These are phyloP conservation scores for Colletotrichum destructivum DNA, from an alignment of 2,329 filamentous ascomycete species.

Conservation along the genomic window DNA sequence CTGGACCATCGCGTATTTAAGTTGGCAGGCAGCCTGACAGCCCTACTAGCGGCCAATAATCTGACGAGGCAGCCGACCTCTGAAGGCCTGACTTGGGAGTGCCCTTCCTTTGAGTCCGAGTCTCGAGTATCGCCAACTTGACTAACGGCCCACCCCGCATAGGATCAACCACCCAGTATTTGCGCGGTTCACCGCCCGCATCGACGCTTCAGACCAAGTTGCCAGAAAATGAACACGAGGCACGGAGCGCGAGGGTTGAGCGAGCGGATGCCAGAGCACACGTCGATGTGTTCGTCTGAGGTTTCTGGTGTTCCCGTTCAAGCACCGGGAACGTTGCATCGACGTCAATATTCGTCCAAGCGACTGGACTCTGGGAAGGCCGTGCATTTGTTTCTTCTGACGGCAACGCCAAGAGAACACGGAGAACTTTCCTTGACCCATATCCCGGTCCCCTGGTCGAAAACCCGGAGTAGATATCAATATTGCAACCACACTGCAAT, in stretches of 20 bases:
- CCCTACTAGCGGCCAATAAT: conserved; percentile 3
- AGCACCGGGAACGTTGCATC: conserved; percentile 16
- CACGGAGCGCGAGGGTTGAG: background rate
- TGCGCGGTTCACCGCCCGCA: background rate
- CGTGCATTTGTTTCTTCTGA: conserved; percentile 1
- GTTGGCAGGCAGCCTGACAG: conserved; percentile 17
- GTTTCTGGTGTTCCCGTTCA: background rate
- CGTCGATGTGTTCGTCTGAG: conserved; percentile 8
- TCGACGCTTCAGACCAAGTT: conserved; percentile 1
- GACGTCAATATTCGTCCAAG: conserved; percentile 11
- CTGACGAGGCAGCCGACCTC: background rate
- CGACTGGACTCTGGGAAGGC: background rate
- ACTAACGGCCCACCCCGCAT: conserved; percentile 6
- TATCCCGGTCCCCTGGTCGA: background rate
- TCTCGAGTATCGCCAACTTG: background rate
- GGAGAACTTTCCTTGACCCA: background rate
- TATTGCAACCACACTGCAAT: conserved; percentile 18
- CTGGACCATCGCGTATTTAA: conserved; percentile 6
- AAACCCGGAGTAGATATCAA: conserved; percentile 6
- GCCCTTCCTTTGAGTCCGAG: conserved; percentile 10
- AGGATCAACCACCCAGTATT: background rate
- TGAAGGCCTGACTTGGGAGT: conserved; percentile 14
- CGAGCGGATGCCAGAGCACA: background rate
- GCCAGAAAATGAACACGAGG: background rate
- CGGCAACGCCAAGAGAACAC: conserved; percentile 1